These are phyloP conservation scores for Triticum aestivum DNA, from an alignment of 176 grass and related monocot species.

Conservation along the genomic window IWGSC_CS_RefSeq_v2.1 NC_057810.1:72892847-72893346, in stretches of 20 bases:
- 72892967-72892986: background rate
- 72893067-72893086: background rate
- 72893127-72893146: slow-evolving; percentile 15
- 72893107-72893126: background rate
- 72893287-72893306: slow-evolving; percentile 54
- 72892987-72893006: background rate
- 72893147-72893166: slow-evolving; percentile 84
- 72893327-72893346: slow-evolving; percentile 75
- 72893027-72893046: no score
- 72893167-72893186: slow-evolving; percentile 75
- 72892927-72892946: background rate
- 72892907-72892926: background rate
- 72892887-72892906: background rate
- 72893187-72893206: slow-evolving; percentile 70
- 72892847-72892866: background rate
- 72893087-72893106: background rate
- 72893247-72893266: background rate
- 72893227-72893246: background rate
- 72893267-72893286: slow-evolving; percentile 6
- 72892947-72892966: background rate
- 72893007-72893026: background rate
- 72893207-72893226: slow-evolving; percentile 56
- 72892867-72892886: background rate
- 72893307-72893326: slow-evolving; percentile 91
- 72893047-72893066: background rate